Conservation (phyloP, 1,284 basidiomycete genomes). For the Nidula niveotomentosa region DNA sequence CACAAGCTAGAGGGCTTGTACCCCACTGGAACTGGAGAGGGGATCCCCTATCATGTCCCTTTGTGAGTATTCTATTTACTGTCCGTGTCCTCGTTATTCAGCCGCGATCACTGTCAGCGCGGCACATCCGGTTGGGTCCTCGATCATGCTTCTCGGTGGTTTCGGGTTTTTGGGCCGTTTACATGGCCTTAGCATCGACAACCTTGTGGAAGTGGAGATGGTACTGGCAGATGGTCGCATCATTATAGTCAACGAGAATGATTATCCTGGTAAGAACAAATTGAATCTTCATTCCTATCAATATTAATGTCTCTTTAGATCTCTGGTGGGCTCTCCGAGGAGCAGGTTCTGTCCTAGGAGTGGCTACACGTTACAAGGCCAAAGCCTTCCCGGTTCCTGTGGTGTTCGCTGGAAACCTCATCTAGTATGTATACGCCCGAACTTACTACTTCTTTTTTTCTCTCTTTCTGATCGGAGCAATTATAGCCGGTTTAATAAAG, state of each 20-base stretch:
- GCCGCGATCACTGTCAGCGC: conserved; percentile 37
- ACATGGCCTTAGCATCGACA: conserved; percentile 84
- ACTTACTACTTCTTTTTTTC: not conserved
- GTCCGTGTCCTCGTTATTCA: not conserved
- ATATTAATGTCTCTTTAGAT: conserved; percentile 36
- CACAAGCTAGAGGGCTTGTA: conserved; percentile 66
- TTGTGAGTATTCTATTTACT: conserved; percentile 49
- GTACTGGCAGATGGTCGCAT: conserved; percentile 80
- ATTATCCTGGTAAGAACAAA: conserved; percentile 55
- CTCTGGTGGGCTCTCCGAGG: conserved; percentile 92
- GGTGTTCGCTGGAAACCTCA: conserved; percentile 88
- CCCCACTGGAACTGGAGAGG: conserved; percentile 41
- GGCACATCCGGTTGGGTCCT: conserved; percentile 77
- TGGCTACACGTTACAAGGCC: conserved; percentile 86
- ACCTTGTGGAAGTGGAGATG: conserved; percentile 83
- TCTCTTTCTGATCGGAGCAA: not conserved
- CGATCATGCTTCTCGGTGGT: conserved; percentile 84
- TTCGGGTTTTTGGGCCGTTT: conserved; percentile 88
- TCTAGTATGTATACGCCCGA: conserved; percentile 61
- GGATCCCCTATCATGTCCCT: conserved; percentile 83
- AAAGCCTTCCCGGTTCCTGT: conserved; percentile 86
- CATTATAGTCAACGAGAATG: conserved; percentile 66
- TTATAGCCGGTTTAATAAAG: conserved; percentile 76
- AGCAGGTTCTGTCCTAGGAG: conserved; percentile 80
- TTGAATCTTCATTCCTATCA: not conserved